A percentile compares a stretch with the other conserved stretches of the same genome.
Evolutionary conservation across 768 basidiomycete species (phyloP).

Genomic region (Erythrobasidium yunnanense): DNA sequence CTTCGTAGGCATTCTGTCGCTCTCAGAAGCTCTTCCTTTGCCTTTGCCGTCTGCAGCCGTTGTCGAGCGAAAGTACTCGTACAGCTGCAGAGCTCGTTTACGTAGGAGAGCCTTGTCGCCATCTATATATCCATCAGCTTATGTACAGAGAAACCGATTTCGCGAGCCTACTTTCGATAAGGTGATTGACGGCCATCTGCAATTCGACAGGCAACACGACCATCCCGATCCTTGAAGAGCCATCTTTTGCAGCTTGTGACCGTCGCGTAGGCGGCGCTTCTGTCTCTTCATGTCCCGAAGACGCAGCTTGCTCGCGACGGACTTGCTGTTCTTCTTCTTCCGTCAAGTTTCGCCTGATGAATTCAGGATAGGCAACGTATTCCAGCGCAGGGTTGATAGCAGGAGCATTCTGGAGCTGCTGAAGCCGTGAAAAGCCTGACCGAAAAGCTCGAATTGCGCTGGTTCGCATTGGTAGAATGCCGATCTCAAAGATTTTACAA

Average conservation of each 20-base stretch:
- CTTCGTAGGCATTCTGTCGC: conserved; percentile 56
- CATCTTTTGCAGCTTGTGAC: conserved; percentile 13
- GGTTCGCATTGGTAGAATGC: background rate
- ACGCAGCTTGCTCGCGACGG: too few species aligned
- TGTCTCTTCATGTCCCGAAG: background rate
- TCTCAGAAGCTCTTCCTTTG: conserved; percentile 41
- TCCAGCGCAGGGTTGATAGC: background rate
- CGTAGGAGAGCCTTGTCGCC: conserved; percentile 47
- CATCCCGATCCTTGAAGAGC: conserved; percentile 19
- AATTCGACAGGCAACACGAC: conserved; percentile 27
- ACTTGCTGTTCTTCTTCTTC: too few species aligned
- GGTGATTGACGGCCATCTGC: conserved; percentile 6
- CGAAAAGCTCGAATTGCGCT: too few species aligned
- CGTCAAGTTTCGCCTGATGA: background rate
- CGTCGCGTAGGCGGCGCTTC: background rate
- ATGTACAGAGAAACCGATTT: background rate
- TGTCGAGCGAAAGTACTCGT: conserved; percentile 53
- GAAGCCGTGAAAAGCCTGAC: too few species aligned
- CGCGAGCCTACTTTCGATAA: conserved; percentile 4
- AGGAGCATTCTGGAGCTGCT: background rate
- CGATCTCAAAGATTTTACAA: too few species aligned
- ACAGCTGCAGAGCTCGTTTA: conserved; percentile 55
- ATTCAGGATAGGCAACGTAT: background rate
- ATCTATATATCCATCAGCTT: conserved; percentile 15
- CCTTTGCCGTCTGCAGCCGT: conserved; percentile 8